A percentile compares a stretch with the other conserved stretches of the same genome.
Evolutionary conservation across 2,329 filamentous ascomycete genomes (phyloP).

Genomic region (Aspergillus caelatus): DNA sequence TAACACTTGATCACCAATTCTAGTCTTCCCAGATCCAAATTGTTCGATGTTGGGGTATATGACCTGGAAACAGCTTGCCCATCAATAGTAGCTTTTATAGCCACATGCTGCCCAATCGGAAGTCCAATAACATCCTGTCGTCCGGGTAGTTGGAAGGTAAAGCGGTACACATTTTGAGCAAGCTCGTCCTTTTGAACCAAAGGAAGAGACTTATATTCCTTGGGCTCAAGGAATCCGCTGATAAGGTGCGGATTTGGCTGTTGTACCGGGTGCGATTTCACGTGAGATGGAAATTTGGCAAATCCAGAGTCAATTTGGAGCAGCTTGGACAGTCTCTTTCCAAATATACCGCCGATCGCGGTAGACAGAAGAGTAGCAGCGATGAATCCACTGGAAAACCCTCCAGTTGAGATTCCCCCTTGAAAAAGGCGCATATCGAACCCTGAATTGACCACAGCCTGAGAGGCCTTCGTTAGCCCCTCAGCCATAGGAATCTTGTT

Average conservation of each 20-base stretch:
- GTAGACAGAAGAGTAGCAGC: constrained; percentile 19
- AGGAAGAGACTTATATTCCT: constrained; percentile 52
- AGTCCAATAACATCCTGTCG: constrained; percentile 52
- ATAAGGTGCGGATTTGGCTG: constrained; percentile 45
- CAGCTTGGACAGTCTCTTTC: constrained; percentile 18
- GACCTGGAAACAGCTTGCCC: constrained; percentile 53
- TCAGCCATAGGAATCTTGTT: too few species aligned
- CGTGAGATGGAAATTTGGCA: constrained; percentile 35
- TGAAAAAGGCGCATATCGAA: too few species aligned
- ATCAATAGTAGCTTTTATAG: constrained; percentile 53
- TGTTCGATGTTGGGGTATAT: constrained; percentile 53
- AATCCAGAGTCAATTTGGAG: constrained; percentile 28
- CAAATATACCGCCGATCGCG: constrained; percentile 12
- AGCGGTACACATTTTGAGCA: constrained; percentile 40
- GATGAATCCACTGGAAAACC: constrained; percentile 26
- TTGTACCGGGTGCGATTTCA: constrained; percentile 40
- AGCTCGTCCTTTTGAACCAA: constrained; percentile 35
- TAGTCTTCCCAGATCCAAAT: constrained; percentile 33
- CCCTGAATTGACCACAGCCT: too few species aligned
- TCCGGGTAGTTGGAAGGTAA: constrained; percentile 54
- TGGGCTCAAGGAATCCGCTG: constrained; percentile 54
- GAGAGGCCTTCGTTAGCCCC: too few species aligned
- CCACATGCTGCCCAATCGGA: constrained; percentile 60
- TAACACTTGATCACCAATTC: constrained; percentile 42
- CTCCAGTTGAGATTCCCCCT: not conserved